Conservation (phyloP, 2,329 filamentous ascomycete species). For the Calonectria montana region DNA sequence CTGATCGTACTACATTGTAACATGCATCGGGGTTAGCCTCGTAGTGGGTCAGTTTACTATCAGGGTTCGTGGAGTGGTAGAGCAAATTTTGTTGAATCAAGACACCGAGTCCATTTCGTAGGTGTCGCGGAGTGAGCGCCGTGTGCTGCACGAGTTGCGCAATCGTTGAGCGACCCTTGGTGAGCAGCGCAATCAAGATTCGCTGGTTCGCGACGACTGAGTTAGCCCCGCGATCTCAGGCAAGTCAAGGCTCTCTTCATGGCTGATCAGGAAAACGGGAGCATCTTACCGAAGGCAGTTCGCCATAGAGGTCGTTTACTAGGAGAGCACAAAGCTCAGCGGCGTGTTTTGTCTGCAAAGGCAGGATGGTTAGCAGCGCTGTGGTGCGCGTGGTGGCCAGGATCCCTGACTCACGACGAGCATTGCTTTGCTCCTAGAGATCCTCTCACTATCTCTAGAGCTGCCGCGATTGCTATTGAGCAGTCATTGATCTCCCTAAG, state of each 20-base stretch:
- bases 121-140: slow-evolving; percentile 76
- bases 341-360: slow-evolving; percentile 73
- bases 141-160: slow-evolving; percentile 77
- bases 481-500: slow-evolving; percentile 63
- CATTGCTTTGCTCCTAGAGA: slow-evolving; percentile 78
- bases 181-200: slow-evolving; percentile 83
- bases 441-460: slow-evolving; percentile 83
- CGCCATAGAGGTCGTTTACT: slow-evolving; percentile 89
- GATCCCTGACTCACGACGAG: slow-evolving; percentile 59
- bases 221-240: slow-evolving; percentile 43
- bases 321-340: slow-evolving; percentile 92
- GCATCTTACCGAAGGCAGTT: slow-evolving; percentile 85
- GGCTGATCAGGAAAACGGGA: slow-evolving; percentile 23
- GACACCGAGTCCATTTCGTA: slow-evolving; percentile 84
- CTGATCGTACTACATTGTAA: slow-evolving; percentile 84
- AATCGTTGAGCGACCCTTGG: slow-evolving; percentile 81
- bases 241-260: slow-evolving; percentile 18
- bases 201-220: slow-evolving; percentile 65
- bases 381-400: slow-evolving; percentile 25
- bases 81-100: slow-evolving; percentile 91
- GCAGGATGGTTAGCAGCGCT: slow-evolving; percentile 37
- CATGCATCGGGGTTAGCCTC: slow-evolving; percentile 84
- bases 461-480: slow-evolving; percentile 76
- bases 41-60: slow-evolving; percentile 77
- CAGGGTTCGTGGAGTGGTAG: slow-evolving; percentile 75